Evolutionary conservation across 2,329 filamentous ascomycete species (phyloP).

Genomic region (Trichoderma koningiopsis): DNA sequence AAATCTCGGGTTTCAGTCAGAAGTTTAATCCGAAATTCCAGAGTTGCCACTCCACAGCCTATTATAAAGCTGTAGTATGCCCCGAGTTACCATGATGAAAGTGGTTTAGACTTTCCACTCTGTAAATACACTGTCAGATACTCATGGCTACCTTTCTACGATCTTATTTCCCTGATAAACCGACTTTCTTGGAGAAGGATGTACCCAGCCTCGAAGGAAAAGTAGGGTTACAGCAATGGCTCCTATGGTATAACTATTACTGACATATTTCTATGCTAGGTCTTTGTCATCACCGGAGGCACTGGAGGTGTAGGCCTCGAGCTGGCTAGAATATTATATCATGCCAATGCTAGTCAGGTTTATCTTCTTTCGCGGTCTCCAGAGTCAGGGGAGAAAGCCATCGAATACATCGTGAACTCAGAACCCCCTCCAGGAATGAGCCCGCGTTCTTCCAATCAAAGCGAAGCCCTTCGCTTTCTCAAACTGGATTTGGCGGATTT

Average conservation of each 20-base stretch:
- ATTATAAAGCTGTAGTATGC: too few relatives aligned
- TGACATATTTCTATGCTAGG: not conserved
- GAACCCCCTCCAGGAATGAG: not conserved
- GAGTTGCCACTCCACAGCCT: too few relatives aligned
- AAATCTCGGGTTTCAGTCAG: not conserved
- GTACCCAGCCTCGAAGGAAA: not conserved
- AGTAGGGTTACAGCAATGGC: not conserved
- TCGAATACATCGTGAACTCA: not conserved
- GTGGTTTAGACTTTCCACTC: too few relatives aligned
- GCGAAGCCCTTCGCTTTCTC: not conserved
- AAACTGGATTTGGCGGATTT: not conserved
- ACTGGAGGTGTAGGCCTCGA: not conserved
- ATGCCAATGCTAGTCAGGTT: not conserved
- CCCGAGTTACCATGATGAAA: too few relatives aligned
- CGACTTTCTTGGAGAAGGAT: not conserved
- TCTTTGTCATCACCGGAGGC: constrained; percentile 2
- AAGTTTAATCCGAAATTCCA: too few relatives aligned
- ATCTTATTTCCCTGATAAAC: not conserved
- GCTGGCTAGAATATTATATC: not conserved
- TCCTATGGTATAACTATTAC: not conserved
- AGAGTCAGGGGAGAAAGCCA: not conserved
- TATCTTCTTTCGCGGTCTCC: not conserved
- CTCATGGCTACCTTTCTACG: not conserved
- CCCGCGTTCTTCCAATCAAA: not conserved
- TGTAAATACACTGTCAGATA: not conserved